Percentiles rank a stretch among this genome's conserved stretches.
These are phyloP conservation scores for Cairneyella variabilis DNA, from an alignment of 495 filamentous ascomycete genomes.

Conservation along the genomic window DNA sequence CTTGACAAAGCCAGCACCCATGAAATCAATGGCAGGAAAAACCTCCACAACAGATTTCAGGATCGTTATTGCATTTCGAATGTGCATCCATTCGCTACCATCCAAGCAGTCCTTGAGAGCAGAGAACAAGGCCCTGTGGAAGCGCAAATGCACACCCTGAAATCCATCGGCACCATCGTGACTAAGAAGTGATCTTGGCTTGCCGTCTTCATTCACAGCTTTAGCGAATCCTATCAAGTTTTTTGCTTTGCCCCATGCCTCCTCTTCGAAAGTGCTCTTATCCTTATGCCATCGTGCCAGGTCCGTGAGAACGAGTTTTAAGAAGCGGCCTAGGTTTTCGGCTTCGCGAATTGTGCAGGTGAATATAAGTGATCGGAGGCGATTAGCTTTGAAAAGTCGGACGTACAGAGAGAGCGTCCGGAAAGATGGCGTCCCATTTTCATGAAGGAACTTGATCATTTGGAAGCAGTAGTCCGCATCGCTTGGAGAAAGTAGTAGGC, in stretches of 20 bases:
- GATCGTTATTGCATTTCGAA: conserved; percentile 91
- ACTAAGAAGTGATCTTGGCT: conserved; percentile 62
- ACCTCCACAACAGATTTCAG: conserved; percentile 72
- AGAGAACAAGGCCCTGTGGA: conserved; percentile 74
- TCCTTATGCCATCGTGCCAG: conserved; percentile 81
- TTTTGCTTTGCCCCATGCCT: conserved; percentile 51
- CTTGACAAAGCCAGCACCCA: conserved; percentile 66
- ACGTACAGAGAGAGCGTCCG: conserved; percentile 80
- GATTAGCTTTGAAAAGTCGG: conserved; percentile 75
- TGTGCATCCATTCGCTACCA: conserved; percentile 92
- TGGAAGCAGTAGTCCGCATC: conserved; percentile 86
- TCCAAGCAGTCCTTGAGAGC: conserved; percentile 76
- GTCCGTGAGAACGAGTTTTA: conserved; percentile 74
- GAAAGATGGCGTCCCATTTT: conserved; percentile 77
- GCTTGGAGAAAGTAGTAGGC: conserved; percentile 73
- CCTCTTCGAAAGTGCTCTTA: conserved; percentile 70
- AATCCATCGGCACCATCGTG: conserved; percentile 67
- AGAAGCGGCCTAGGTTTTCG: conserved; percentile 83
- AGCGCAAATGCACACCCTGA: conserved; percentile 77
- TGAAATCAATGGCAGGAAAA: conserved; percentile 88
- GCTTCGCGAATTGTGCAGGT: conserved; percentile 85
- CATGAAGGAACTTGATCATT: conserved; percentile 82
- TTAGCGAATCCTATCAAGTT: conserved; percentile 53
- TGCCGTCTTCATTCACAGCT: conserved; percentile 59
- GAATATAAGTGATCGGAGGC: conserved; percentile 77